Evolutionary conservation across 768 basidiomycete genomes (phyloP), one percentile per base, ranked within the genome.

Genomic region (Russula sp.): DNA sequence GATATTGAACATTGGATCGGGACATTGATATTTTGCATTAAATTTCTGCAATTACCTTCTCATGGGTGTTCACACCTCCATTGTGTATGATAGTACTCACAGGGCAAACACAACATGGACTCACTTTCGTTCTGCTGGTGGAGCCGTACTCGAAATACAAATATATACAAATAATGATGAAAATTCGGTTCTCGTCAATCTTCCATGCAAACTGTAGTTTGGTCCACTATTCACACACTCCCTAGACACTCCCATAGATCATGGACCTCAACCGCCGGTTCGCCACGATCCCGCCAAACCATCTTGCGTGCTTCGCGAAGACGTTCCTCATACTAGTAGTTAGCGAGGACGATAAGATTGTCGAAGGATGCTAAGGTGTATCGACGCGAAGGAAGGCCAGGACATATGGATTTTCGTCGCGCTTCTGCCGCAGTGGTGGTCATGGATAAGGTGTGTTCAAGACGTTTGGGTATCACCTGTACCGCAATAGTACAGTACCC

Each of bases 341-440:
- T 92, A 5, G 92, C 92, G 61, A 94, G 80, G 16, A 88, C 89
- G 24, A 92, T 87, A 9, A 94, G 78, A 71, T 90, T 91, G 72
- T 93, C 90, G 69, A 93, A 93, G 0, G 89, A 92, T 10, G 83
- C 80, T 77, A 89, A 84, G 4, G 87, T 83, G 14, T 86, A 83
- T 24, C 77, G 77, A 57, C 76, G 79, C 0, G 83, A 84, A 0
- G 80, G 77, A 68, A 83, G 77, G 14, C 77, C 20, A 0, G 22
- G 76, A 58, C 82, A n/a, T n/a, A 55, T 5, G 13, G 28, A 34
- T 5, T 28, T 14, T 22, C 34, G 42, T 24, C 44, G 42, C 28
- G 30, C 52, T 6, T 32, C 44, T 20, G 53, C 32, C 8, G 58
- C 30, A 14, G 30, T 40, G 48, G 53, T 55, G 11, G 50, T 55